These are phyloP conservation scores for Biscogniauxia marginata DNA, from an alignment of 2,329 filamentous ascomycete species.

Conservation along the genomic window DNA sequence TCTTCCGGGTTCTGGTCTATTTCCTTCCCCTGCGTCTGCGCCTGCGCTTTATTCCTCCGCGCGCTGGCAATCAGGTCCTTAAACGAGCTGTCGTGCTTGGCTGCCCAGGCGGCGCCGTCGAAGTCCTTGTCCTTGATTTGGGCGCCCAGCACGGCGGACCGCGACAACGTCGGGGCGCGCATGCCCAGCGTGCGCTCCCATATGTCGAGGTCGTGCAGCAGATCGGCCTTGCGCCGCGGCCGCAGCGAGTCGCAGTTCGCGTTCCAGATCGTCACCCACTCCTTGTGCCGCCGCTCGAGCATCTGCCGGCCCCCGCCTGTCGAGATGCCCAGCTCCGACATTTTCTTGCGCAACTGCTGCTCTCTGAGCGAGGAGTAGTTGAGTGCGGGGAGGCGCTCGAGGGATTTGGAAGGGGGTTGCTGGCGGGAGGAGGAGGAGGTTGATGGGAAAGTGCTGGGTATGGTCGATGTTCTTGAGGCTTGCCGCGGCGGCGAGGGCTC, in stretches of 20 bases:
- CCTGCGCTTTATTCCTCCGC: conserved; percentile 50
- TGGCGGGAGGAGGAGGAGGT: conserved; percentile 17
- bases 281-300: conserved; percentile 77
- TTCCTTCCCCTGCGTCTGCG: conserved; percentile 36
- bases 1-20: neutral
- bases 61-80: conserved; percentile 77
- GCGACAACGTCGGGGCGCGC: conserved; percentile 43
- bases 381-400: conserved; percentile 71
- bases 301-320: conserved; percentile 65
- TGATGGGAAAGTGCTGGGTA: conserved; percentile 6
- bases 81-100: conserved; percentile 72
- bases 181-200: conserved; percentile 86
- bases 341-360: conserved; percentile 71
- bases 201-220: conserved; percentile 74
- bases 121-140: conserved; percentile 86
- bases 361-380: conserved; percentile 91
- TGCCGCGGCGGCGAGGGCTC: conserved; percentile 14
- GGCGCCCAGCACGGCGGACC: conserved; percentile 38
- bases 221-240: conserved; percentile 67
- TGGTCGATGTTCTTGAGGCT: conserved; percentile 15
- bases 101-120: conserved; percentile 73
- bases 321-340: conserved; percentile 77
- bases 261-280: conserved; percentile 96
- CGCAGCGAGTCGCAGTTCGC: conserved; percentile 85
- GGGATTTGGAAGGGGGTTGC: conserved; percentile 34